A percentile compares a stretch with the other conserved stretches of the same genome.
Conservation (phyloP, 73 alveolate genomes). For the Paramecium biaurelia region DNA sequence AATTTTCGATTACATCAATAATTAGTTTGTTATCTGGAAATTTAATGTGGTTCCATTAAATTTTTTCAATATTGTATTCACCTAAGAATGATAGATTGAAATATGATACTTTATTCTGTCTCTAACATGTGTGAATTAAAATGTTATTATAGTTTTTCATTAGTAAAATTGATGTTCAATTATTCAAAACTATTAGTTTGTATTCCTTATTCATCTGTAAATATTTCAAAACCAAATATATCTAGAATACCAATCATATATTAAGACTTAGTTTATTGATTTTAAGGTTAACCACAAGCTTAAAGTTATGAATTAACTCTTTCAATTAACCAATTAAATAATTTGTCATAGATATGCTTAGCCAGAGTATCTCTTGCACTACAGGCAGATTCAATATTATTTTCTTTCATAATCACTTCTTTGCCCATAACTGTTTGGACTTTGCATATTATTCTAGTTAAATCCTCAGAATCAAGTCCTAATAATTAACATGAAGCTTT, state of each 20-base stretch:
- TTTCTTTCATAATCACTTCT: conserved; percentile 62
- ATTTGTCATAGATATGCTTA: conserved; percentile 85
- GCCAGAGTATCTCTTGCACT: conserved; percentile 90
- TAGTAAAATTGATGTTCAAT: conserved; percentile 92
- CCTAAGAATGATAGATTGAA: background rate
- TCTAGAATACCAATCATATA: conserved; percentile 71
- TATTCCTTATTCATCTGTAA: conserved; percentile 53
- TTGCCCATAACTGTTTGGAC: background rate
- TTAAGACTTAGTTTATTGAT: background rate
- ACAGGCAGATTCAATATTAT: conserved; percentile 60
- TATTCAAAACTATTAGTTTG: conserved; percentile 92
- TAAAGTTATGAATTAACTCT: conserved; percentile 57
- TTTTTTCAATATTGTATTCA: background rate
- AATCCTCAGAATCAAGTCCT: conserved; percentile 58
- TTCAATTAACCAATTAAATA: conserved; percentile 88
- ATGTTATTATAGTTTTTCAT: conserved; percentile 93
- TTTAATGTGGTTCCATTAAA: conserved; percentile 27
- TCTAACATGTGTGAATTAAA: conserved; percentile 83
- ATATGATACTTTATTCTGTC: background rate
- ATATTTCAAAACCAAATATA: conserved; percentile 96
- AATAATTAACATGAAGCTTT: conserved; percentile 64
- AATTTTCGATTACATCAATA: conserved; percentile 71
- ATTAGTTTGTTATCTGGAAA: conserved; percentile 69
- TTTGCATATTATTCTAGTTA: conserved; percentile 54
- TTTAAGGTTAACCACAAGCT: background rate